Percentiles rank a stretch among this genome's conserved stretches.
These are phyloP conservation scores for Venturia effusa DNA, from an alignment of 2,329 filamentous ascomycete genomes.

Conservation along the genomic window DNA sequence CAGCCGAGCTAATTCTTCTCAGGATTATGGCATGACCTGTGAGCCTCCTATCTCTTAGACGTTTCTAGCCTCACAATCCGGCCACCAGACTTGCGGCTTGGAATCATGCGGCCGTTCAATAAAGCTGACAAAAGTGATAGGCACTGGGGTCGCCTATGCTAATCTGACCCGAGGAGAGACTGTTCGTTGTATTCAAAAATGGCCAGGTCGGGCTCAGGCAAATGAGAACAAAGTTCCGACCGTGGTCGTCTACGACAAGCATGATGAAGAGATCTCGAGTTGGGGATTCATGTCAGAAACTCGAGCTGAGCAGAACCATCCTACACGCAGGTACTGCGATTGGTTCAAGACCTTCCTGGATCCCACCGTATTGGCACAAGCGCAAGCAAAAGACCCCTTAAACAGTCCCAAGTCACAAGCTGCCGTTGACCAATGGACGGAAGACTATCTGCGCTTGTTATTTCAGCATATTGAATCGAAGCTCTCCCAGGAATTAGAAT, in stretches of 20 bases:
- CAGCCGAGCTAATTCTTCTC: constrained; percentile 14
- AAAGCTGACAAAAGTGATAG: constrained; percentile 12
- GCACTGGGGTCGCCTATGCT: constrained; percentile 27
- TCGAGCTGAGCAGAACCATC: constrained; percentile 24
- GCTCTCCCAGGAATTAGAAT: constrained; percentile 28
- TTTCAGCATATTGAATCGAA: constrained; percentile 37
- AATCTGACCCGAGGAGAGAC: constrained; percentile 26
- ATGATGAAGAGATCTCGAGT: constrained; percentile 30
- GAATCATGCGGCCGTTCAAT: background rate
- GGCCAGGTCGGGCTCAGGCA: constrained; percentile 42
- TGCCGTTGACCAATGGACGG: constrained; percentile 37
- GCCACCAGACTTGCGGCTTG: background rate
- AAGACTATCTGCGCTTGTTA: constrained; percentile 39
- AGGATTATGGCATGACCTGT: constrained; percentile 28
- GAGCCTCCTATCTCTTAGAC: constrained; percentile 11
- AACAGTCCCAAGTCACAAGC: constrained; percentile 30
- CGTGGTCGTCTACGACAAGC: constrained; percentile 36
- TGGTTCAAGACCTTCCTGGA: constrained; percentile 49
- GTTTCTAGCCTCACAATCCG: background rate
- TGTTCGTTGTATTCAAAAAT: constrained; percentile 33
- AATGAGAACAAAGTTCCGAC: constrained; percentile 47
- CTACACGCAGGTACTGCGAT: constrained; percentile 34
- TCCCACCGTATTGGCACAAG: constrained; percentile 30
- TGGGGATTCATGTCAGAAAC: constrained; percentile 44
- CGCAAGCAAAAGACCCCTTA: constrained; percentile 34